Evolutionary conservation across 179 eudicot species (phyloP).

Genomic region (Heliamphora pulchella): DNA sequence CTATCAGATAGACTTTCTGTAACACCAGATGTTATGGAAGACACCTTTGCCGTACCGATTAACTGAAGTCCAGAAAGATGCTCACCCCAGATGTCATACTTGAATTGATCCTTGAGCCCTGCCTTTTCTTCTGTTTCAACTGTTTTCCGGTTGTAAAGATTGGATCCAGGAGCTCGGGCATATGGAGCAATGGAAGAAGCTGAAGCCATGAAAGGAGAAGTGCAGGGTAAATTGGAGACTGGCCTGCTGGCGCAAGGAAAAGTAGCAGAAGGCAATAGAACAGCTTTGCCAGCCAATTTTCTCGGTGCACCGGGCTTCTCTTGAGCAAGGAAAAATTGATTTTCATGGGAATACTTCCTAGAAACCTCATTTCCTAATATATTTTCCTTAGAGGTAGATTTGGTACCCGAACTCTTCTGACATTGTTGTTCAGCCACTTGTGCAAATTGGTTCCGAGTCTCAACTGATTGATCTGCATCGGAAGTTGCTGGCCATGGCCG

Average conservation of each 20-base stretch:
- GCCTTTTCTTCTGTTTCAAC: constrained; percentile 28
- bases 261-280: constrained; percentile 51
- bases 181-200: constrained; percentile 40
- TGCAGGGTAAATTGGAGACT: constrained; percentile 11
- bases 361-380: constrained; percentile 19
- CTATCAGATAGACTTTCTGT: constrained; percentile 45
- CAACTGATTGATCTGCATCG: constrained; percentile 23
- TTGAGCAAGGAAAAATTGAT: constrained; percentile 11
- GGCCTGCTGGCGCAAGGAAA: constrained; percentile 39
- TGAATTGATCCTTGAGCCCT: constrained; percentile 36
- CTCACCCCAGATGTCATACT: constrained; percentile 80
- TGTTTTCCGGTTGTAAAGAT: constrained; percentile 24
- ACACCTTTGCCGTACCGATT: constrained; percentile 25
- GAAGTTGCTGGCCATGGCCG: constrained; percentile 27
- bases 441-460: constrained; percentile 23
- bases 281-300: constrained; percentile 31
- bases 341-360: constrained; percentile 19
- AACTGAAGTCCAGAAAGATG: constrained; percentile 57
- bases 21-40: constrained; percentile 21
- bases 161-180: constrained; percentile 79
- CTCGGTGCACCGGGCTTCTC: constrained; percentile 27
- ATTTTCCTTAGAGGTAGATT: constrained; percentile 21
- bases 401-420: constrained; percentile 20
- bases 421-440: constrained; percentile 12
- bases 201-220: constrained; percentile 29